Evolutionary conservation across 805 yeast genomes (phyloP), one percentile per base, ranked within the genome.

Genomic region (Spathaspora passalidarum): DNA sequence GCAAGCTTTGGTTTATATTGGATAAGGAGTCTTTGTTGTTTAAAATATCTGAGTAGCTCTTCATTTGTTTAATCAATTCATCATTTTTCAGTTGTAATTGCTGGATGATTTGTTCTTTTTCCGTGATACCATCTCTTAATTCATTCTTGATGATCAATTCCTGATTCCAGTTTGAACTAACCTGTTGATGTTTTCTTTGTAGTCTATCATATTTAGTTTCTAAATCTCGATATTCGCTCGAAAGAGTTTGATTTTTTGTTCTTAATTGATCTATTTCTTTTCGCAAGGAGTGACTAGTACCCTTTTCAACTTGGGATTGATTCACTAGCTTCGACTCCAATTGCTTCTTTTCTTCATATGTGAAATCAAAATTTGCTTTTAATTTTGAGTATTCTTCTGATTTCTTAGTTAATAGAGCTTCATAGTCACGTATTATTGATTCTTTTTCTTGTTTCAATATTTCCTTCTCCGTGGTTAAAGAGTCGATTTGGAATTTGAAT

Each of bases 311-410:
- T 35, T 65, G 65, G 23, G 56, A 46, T 32, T 60, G 65, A 52
- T 69, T 69, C 9, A 56, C 58, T 7, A 56, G 39, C 38, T 69
- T 68, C 20, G 68, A 63, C 16, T 62, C 60, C 26, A 62, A 51
- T 40, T 63, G 62, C 23, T 61, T 57, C 44, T 70, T 57, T 45
- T 69, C 70, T 25, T 60, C 61, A 44, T 61, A 67, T 9, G 70
- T 44, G 46, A 48, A 71, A 43, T 68, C 71, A 38, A 72, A 64
- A 49, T 67, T 68, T 22, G 57, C 56, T 49, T 71, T 68, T 11
- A 72, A 54, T 25, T 56, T 59, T 22, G 56, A 56, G 42, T 62
- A 54, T 38, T 62, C 68, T 34, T 66, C 66, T 46, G 61, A 64
- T 49, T 72, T 71, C 29, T 58, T 52, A 10, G 51, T 45, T 11